Base-by-base conservation (phyloP, 345 rosid genomes). In the Luvunga scandens region DNA sequence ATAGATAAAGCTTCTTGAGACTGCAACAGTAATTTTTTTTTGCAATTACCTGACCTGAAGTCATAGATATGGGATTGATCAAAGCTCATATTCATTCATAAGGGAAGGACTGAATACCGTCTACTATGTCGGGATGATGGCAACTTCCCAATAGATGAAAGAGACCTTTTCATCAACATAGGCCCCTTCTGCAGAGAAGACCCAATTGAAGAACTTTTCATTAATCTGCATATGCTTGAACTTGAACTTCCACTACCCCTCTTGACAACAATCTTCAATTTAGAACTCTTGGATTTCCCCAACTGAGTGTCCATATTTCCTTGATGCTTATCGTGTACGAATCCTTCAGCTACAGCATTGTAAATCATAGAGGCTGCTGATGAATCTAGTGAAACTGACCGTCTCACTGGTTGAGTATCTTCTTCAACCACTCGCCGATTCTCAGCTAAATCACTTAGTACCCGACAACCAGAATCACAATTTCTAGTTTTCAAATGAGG, bases 341-440 rank as follows among this genome's bases (percentile, higher is more conserved):
- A 27, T 62, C 48, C 24, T 72, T 69, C 42, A 34, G 78, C 75
- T 12, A 82, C 79, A 16, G 66, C 61, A n/a, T 18, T 24, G 24
- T 76, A 73, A 59, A 82, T 77, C 63, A 68, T 64, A 8, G 55
- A 6, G 25, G 88, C 84, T 55, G 89, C 75, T 53, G 83, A 72
- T 22, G 75, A 80, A 86, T 85, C 90, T 83, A 90, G 72, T 0
- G 94, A 93, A 65, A 83, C 75, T 1, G 95, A 93, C 73, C 94
- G 81, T 86, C 89, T 88, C 73, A 79, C 64, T 5, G 84, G 75
- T 59, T 81, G 83, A 71, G 72, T 39, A 36, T 75, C 80, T 19
- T 64, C 84, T 22, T 75, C 73, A 13, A 45, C 75, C 10, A 71
- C 69, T 9, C 63, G 8, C 55, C 80, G 66, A 13, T 70, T 76